Evolutionary conservation across 495 filamentous ascomycete genomes (phyloP).

Genomic region (Penicillium paxilli): DNA sequence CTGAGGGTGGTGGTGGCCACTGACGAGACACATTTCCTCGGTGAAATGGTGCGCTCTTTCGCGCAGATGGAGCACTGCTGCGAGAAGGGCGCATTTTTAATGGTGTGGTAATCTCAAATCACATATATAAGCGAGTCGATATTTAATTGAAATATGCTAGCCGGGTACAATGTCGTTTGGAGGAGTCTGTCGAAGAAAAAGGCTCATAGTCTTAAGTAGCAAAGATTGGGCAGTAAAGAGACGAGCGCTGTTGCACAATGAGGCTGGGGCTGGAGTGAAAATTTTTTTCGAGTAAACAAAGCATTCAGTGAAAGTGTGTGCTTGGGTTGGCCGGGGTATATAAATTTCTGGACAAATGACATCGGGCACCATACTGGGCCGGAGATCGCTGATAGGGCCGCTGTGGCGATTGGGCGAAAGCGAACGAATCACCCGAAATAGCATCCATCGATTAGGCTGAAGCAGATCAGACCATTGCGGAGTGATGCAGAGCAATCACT

Average conservation of each 20-base stretch:
- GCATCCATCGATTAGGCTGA: slow-evolving; percentile 27
- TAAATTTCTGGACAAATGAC: slow-evolving; percentile 17
- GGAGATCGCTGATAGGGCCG: slow-evolving; percentile 24
- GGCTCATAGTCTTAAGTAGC: slow-evolving; percentile 26
- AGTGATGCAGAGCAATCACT: slow-evolving; percentile 3
- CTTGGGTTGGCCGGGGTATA: slow-evolving; percentile 18
- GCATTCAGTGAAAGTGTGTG: slow-evolving; percentile 11
- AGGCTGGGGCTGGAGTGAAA: slow-evolving; percentile 1
- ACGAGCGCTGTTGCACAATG: slow-evolving; percentile 6
- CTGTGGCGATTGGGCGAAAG: slow-evolving; percentile 22
- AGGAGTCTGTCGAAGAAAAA: slow-evolving; percentile 7
- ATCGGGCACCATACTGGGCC: slow-evolving; percentile 29
- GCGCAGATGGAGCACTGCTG: slow-evolving; percentile 12
- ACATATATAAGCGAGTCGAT: slow-evolving; percentile 6
- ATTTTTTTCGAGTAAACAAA: slow-evolving; percentile 21
- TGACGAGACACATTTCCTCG: slow-evolving; percentile 19
- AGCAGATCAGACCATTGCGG: slow-evolving; percentile 8
- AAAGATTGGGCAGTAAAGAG: slow-evolving; percentile 10
- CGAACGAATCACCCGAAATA: slow-evolving; percentile 20
- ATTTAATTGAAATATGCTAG: slow-evolving; percentile 3
- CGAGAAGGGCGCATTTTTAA: slow-evolving; percentile 30
- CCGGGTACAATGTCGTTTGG: slow-evolving; percentile 22
- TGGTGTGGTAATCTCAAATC: slow-evolving; percentile 9
- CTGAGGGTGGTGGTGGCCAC: slow-evolving; percentile 44
- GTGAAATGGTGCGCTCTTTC: neutral